Base-by-base conservation (phyloP, 345 rosid genomes). In the Hypericum perforatum region DNA sequence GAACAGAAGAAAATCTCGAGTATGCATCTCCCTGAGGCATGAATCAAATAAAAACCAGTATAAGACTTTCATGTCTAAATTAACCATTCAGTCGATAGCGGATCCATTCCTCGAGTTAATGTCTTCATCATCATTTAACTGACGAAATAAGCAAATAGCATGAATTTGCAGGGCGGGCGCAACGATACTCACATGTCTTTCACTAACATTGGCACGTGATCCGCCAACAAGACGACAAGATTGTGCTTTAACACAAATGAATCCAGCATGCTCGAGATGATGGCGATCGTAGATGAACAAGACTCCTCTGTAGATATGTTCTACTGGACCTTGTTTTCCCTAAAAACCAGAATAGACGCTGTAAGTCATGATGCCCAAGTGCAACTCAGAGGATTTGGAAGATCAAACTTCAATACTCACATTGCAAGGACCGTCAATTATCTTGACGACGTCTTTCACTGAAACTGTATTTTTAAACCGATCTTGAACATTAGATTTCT, bases 191-290 rank as follows among this genome's bases (percentile, higher is more conserved):
- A 92, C 98, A 76, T 78, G 77, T 79, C 95, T 78, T 45, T 71
- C 75, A 47, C 76, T 22, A 22, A 4, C 71, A 54, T 77, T 78
- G 64, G 81, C 49, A 60, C 81, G 84, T 63, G 90, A 78, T 52
- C 94, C 98, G 66, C 98, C 97, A 22, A 92, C 89, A 57, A 92
- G 69, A 68, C 61, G 37, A 60, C 95, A 88, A 15, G 85, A 74
- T 62, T 69, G 78, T 39, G 91, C 58, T 70, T 86, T 92, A 58
- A 80, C 88, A 59, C 98, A 92, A 41, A 88, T 88, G 67, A 81
- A 92, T 41, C 98, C 97, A 15, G 95, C 95, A 80, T 92, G 98
- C 75, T 92, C 98, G 51, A 88, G 85, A 66, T 88, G 96, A 73
- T 82, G 95, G 8, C 95, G 88, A 63, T 92, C 98, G 67, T 75